These are phyloP conservation scores for Cutaneotrichosporon curvatum DNA, from an alignment of 1,284 basidiomycete species.

Conservation along the genomic window DNA sequence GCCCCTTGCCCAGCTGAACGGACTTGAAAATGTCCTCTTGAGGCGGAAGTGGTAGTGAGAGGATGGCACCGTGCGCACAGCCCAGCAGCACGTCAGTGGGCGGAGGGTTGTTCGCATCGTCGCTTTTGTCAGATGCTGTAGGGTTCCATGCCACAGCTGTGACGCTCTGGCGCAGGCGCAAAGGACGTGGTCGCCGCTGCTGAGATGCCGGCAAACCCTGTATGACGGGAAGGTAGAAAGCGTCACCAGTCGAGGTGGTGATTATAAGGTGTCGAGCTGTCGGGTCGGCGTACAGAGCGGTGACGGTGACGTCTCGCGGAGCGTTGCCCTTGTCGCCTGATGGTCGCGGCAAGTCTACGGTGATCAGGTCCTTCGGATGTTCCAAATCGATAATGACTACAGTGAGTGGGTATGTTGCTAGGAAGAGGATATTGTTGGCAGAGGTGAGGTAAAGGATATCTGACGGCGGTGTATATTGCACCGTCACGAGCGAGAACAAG, in stretches of 20 bases:
- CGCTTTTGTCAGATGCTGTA: conserved; percentile 25
- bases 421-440: conserved; percentile 75
- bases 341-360: conserved; percentile 59
- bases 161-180: conserved; percentile 81
- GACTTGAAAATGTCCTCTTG: conserved; percentile 88
- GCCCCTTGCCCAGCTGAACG: conserved; percentile 40
- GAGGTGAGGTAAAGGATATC: conserved; percentile 70
- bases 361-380: conserved; percentile 69
- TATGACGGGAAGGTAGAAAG: conserved; percentile 71
- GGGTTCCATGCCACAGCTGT: conserved; percentile 92
- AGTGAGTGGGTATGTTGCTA: conserved; percentile 68
- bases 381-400: conserved; percentile 78
- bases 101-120: conserved; percentile 22
- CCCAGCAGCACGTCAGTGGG: conserved; percentile 61
- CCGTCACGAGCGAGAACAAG: conserved; percentile 74
- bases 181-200: conserved; percentile 62
- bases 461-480: conserved; percentile 81
- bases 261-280: conserved; percentile 83
- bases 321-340: conserved; percentile 48
- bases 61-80: conserved; percentile 70
- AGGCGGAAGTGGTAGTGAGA: conserved; percentile 65
- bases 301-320: conserved; percentile 46
- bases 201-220: conserved; percentile 38
- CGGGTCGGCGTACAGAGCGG: conserved; percentile 83
- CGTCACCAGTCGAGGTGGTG: conserved; percentile 80